Conservation (phyloP, 1,284 basidiomycete species). For the Meira nashicola region DNA sequence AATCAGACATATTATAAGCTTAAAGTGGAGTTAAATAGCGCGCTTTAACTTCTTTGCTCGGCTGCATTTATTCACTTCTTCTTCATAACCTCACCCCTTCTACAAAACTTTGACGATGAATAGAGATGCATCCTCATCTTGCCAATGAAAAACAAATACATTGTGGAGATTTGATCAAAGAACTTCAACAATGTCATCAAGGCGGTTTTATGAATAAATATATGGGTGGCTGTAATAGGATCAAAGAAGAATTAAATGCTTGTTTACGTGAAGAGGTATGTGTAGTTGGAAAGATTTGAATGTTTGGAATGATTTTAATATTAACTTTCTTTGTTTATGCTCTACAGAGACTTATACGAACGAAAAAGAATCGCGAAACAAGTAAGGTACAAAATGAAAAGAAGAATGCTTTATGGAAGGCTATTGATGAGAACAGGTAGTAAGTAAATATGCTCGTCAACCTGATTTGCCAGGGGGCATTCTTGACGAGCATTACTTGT, state of each 20-base stretch:
- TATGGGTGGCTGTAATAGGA: constrained; percentile 35
- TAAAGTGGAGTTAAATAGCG: too few species aligned
- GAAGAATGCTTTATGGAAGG: constrained; percentile 1
- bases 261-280: constrained; percentile 37
- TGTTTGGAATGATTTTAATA: neutral
- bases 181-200: constrained; percentile 33
- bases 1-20: too few species aligned
- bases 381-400: neutral
- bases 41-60: too few species aligned
- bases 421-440: constrained; percentile 6
- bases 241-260: constrained; percentile 38
- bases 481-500: too few species aligned
- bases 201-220: constrained; percentile 27
- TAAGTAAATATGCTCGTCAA: too few species aligned
- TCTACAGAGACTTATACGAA: constrained; percentile 1
- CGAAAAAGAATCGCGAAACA: neutral
- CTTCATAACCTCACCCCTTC: too few species aligned
- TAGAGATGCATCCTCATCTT: too few species aligned
- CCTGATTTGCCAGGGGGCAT: too few species aligned
- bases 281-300: neutral
- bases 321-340: neutral
- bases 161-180: constrained; percentile 33
- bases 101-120: too few species aligned
- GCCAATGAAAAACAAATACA: constrained; percentile 13
- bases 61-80: too few species aligned